Conservation (phyloP, 1,284 basidiomycete genomes). For the Austroboletus novae-zelandiae region DNA sequence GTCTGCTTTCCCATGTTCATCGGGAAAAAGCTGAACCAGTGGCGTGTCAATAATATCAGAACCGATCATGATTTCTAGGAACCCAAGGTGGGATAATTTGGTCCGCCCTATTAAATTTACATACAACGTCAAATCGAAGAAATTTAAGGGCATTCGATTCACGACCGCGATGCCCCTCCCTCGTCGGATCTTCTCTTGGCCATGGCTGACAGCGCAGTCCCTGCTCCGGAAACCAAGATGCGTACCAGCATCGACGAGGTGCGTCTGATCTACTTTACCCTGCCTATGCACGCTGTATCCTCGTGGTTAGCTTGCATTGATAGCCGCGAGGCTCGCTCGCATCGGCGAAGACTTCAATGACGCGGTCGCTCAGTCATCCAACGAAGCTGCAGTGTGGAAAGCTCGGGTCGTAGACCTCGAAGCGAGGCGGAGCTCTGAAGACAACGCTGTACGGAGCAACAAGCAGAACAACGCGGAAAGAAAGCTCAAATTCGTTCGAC, state of each 20-base stretch:
- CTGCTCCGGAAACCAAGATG: slow-evolving; percentile 21
- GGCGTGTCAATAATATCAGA: slow-evolving; percentile 5
- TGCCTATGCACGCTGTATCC: background rate
- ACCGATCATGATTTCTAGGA: no score
- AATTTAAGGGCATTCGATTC: background rate
- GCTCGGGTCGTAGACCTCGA: slow-evolving; percentile 35
- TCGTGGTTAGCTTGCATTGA: slow-evolving; percentile 18
- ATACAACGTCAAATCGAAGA: slow-evolving; percentile 1
- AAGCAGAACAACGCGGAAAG: slow-evolving; percentile 31
- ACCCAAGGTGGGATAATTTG: slow-evolving; percentile 18
- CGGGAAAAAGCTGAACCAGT: slow-evolving; percentile 1
- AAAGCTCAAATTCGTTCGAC: slow-evolving; percentile 38
- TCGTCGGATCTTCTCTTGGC: background rate
- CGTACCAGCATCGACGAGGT: slow-evolving; percentile 30
- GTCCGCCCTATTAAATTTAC: slow-evolving; percentile 8
- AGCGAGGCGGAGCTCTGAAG: background rate
- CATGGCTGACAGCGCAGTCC: background rate
- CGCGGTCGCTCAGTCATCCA: slow-evolving; percentile 26
- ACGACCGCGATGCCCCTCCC: slow-evolving; percentile 10
- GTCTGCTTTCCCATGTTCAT: slow-evolving; percentile 27
- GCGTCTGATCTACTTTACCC: background rate
- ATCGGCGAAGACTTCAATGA: slow-evolving; percentile 35
- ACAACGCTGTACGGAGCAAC: slow-evolving; percentile 6
- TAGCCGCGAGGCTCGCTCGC: slow-evolving; percentile 21
- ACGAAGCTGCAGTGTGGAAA: slow-evolving; percentile 25